These are phyloP conservation scores for Emergomyces pasteurianus DNA, from an alignment of 2,329 filamentous ascomycete genomes.

Conservation along the genomic window DNA sequence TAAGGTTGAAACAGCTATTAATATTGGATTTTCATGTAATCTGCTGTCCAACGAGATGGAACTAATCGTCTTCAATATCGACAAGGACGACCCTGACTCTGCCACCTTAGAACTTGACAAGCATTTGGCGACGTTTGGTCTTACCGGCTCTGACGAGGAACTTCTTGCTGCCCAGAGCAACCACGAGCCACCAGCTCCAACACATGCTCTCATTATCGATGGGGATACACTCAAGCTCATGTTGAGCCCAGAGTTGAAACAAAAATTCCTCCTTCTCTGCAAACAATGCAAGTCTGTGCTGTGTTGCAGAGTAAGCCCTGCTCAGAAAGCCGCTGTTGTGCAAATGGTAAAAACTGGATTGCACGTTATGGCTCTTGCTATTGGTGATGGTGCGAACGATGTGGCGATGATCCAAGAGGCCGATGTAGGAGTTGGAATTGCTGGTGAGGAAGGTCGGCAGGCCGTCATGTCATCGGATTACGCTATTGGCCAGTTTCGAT, in stretches of 20 bases:
- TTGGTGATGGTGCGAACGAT: conserved; percentile 90
- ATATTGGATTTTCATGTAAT: conserved; percentile 98
- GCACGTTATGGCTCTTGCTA: conserved; percentile 89
- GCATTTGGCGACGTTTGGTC: conserved; percentile 58
- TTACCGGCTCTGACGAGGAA: conserved; percentile 78
- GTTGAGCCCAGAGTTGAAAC: conserved; percentile 67
- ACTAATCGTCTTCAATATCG: conserved; percentile 74
- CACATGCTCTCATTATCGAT: conserved; percentile 88
- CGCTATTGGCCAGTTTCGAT: conserved; percentile 87
- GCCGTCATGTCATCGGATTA: conserved; percentile 96
- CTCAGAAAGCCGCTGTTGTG: conserved; percentile 95
- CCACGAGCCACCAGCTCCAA: conserved; percentile 75
- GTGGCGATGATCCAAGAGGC: conserved; percentile 97
- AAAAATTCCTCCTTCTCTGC: conserved; percentile 89
- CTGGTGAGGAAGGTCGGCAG: conserved; percentile 81
- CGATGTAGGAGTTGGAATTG: conserved; percentile 92
- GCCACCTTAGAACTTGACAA: conserved; percentile 64
- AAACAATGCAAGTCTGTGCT: conserved; percentile 95
- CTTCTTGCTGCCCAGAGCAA: conserved; percentile 65
- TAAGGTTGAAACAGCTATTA: conserved; percentile 98
- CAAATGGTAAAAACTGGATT: conserved; percentile 88
- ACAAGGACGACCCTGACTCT: conserved; percentile 55
- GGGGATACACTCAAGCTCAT: conserved; percentile 86
- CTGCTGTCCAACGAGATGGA: conserved; percentile 97
- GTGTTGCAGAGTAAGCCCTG: conserved; percentile 92